Base-by-base conservation (phyloP, 2,329 filamentous ascomycete genomes). In the Cladosporium sp. region DNA sequence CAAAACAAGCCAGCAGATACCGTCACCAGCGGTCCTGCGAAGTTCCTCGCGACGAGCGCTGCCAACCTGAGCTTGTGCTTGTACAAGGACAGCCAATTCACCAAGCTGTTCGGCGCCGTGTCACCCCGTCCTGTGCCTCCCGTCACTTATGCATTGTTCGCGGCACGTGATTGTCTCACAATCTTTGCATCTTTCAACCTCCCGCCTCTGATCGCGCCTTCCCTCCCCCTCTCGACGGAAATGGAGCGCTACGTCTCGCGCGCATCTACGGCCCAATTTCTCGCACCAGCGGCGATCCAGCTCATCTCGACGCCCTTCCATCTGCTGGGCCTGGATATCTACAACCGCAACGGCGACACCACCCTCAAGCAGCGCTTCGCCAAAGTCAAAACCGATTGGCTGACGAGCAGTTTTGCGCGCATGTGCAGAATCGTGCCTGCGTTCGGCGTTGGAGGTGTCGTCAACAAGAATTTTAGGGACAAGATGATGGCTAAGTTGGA, bases 171-270 rank as follows among this genome's bases (percentile, higher is more conserved):
- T 72, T 89, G 85, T 70, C 73, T 95, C 55, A 96, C 91, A 45
- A 90, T 96, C 61, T 95, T 95, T 68, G 89, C 89, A 4, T 88
- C 83, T 11, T 97, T 96, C 78, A 96, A 96, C 66, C 73, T 96
- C 2, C 92, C 92, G 0, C 81, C 88, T 0, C 64, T 93, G 2
- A 75, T 96, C 8, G 88, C 88, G 0, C 89, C 89, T 0, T 69
- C 73, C 5, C 72, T 96, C 17, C 80, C 70, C 3, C 24, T 64
- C 52, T 53, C 54, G 13, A 49, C 51, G 36, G 56, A 61, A 42
- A 73, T 75, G 22, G 74, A 77, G 50, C 79, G 80, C 55, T 68
- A 83, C 27, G 71, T 82, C 13, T 72, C 59, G 4, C 63, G 65
- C 2, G 66, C 68, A 0, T 70, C 67, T 1, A 63, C 86, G 3